Evolutionary conservation across 2,329 filamentous ascomycete species (phyloP).

Genomic region (Bimuria novae-zelandiae): DNA sequence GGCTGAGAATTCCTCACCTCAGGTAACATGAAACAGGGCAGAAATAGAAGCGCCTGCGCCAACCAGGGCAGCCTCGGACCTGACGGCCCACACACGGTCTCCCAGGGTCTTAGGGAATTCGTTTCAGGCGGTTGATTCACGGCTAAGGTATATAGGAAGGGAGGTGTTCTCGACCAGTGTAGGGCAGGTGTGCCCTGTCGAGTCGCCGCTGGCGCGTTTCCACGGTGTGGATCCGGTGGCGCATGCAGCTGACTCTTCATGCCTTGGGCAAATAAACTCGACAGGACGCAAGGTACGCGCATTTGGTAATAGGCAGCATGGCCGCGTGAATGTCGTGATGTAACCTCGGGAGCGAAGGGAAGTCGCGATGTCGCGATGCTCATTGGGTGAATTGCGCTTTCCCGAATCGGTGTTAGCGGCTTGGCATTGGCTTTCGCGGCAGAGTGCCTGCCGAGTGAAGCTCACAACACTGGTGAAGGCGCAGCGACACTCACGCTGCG

Average conservation of each 20-base stretch:
- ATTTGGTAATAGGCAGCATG: not conserved
- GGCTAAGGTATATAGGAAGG: not conserved
- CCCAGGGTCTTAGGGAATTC: not conserved
- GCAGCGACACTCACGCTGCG: no score
- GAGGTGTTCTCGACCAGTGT: not conserved
- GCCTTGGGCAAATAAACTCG: not conserved
- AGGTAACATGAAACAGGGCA: constrained; percentile 12
- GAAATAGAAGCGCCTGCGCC: constrained; percentile 10
- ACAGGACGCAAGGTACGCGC: not conserved
- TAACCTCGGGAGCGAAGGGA: no score
- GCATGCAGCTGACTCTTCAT: not conserved
- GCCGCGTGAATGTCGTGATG: not conserved
- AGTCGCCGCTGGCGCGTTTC: not conserved
- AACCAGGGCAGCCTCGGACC: not conserved
- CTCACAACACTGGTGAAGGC: no score
- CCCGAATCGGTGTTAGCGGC: constrained; percentile 8
- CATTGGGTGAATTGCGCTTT: not conserved
- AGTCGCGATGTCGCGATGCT: not conserved
- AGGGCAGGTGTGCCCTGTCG: not conserved
- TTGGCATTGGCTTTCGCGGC: constrained; percentile 10
- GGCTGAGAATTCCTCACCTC: constrained; percentile 1
- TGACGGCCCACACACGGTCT: not conserved
- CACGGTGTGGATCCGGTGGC: not conserved
- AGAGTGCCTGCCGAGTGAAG: constrained; percentile 11
- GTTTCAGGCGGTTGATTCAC: constrained; percentile 4